Evolutionary conservation across 768 basidiomycete genomes (phyloP), one percentile per base, ranked within the genome.

Genomic region (Sporobolomyces roseus): DNA sequence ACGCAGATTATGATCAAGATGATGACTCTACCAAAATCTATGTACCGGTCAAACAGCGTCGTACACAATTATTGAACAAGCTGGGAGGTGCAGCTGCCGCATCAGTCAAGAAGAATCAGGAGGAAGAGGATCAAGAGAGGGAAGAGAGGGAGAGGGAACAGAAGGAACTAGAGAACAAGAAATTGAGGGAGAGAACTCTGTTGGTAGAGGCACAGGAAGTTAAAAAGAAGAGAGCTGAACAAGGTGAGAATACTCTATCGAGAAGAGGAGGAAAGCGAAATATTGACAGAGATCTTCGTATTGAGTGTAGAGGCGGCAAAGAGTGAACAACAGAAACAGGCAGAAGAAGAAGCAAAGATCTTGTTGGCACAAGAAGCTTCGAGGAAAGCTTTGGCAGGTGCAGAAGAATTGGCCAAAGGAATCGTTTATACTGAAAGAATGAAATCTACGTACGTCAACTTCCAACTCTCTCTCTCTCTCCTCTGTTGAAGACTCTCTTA

Each of bases 181-280:
- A 82, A 38, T 84, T 84, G 73, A 91, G 94, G 77, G 86, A 84
- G 75, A 84, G 85, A 25, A 96, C 93, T 0, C 80, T 99, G 54
- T 80, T 99, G 56, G 78, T 92, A 75, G 93, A 96, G 78, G 96
- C 96, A 1, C 92, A 97, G 79, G 94, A 98, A 77, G 93, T 98
- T 36, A 91, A 94, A 76, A 83, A 83, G 30, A 83, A 83, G 78
- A 91, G 88, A 79, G 90, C 88, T 6, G 83, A 82, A 61, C 90
- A 94, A 81, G 89, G 91, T 90, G 61, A 46, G 76, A 52, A 2
- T 4, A 6, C 23, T 17, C 23, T 52, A 23, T 13, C 32, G 32
- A 55, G 29, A 38, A 48, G 12, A 50, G 38, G n/a, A 36, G 30
- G 55, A 51, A 29, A 29, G 8, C 10, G 9, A 29, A 4, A 32